phyloP scores from a whole-genome alignment of 768 basidiomycete genomes.

The Boletus insuetus region DNA sequence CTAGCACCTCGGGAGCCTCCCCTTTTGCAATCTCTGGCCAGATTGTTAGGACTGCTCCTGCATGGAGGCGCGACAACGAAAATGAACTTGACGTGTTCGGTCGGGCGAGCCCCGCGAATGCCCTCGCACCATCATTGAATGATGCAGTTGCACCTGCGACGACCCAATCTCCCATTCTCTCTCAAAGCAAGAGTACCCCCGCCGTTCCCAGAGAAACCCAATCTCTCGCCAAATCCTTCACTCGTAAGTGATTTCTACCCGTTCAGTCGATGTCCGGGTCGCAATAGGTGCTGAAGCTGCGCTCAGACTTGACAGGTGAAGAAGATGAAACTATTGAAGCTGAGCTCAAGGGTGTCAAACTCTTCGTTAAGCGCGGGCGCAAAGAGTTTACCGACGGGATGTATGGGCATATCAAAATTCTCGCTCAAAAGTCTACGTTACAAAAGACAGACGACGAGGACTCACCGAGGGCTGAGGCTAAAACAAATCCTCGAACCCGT shows the following conservation, averaged over 20 bases:
- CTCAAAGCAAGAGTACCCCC: background rate
- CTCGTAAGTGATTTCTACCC: slow-evolving; percentile 14
- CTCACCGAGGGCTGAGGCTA: slow-evolving; percentile 4
- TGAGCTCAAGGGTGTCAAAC: slow-evolving; percentile 59
- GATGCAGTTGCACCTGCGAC: slow-evolving; percentile 1
- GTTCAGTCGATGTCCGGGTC: background rate
- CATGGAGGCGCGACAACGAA: slow-evolving; percentile 23
- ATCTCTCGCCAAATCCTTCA: slow-evolving; percentile 14
- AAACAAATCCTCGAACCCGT: slow-evolving; percentile 22
- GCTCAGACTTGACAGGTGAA: slow-evolving; percentile 52
- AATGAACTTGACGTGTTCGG: slow-evolving; percentile 9
- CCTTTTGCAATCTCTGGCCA: slow-evolving; percentile 22
- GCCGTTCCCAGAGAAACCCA: slow-evolving; percentile 4
- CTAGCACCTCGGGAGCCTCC: slow-evolving; percentile 21
- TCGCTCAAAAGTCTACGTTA: slow-evolving; percentile 35
- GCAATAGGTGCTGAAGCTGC: background rate
- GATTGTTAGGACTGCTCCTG: slow-evolving; percentile 19
- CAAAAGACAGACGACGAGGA: background rate
- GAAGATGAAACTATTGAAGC: slow-evolving; percentile 56
- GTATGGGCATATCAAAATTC: slow-evolving; percentile 57
- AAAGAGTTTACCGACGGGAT: slow-evolving; percentile 60
- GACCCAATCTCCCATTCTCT: background rate
- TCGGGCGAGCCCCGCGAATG: background rate
- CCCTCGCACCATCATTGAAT: slow-evolving; percentile 22
- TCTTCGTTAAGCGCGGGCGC: slow-evolving; percentile 40